These are phyloP conservation scores for Lasiosphaeris hirsuta DNA, from an alignment of 495 filamentous ascomycete genomes.

Conservation along the genomic window DNA sequence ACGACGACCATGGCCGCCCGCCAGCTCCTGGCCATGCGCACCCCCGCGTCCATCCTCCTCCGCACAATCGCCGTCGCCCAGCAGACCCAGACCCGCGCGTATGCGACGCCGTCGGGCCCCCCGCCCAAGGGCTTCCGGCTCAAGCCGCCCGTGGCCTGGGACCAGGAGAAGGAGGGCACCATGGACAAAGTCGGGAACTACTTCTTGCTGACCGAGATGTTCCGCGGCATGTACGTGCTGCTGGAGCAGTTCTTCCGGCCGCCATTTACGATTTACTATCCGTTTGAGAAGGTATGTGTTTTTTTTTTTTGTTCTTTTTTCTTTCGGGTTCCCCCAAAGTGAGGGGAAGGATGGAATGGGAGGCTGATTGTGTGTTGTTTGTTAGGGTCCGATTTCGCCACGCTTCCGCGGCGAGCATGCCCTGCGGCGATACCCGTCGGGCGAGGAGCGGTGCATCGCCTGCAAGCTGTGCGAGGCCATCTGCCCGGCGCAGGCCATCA, in stretches of 20 bases:
- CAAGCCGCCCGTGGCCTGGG: slow-evolving; percentile 62
- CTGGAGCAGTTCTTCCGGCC: slow-evolving; percentile 97
- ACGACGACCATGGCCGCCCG: slow-evolving; percentile 34
- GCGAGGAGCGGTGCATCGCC: slow-evolving; percentile 97
- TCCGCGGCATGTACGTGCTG: slow-evolving; percentile 95
- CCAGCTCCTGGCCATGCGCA: slow-evolving; percentile 29
- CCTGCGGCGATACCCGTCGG: slow-evolving; percentile 89
- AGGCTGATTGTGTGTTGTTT: not conserved
- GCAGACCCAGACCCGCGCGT: slow-evolving; percentile 46
- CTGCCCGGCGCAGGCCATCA: slow-evolving; percentile 95
- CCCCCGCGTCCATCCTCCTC: slow-evolving; percentile 6
- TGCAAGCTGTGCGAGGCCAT: slow-evolving; percentile 99
- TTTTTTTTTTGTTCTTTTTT: too few species aligned
- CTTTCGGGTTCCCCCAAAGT: not conserved
- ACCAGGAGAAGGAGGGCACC: slow-evolving; percentile 64
- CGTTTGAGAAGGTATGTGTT: slow-evolving; percentile 87
- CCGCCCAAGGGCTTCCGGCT: slow-evolving; percentile 76
- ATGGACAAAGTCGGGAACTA: slow-evolving; percentile 84
- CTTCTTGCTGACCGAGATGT: slow-evolving; percentile 92
- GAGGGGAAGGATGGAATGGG: not conserved
- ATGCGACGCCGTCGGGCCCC: slow-evolving; percentile 73
- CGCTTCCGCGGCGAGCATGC: slow-evolving; percentile 98
- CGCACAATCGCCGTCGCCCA: slow-evolving; percentile 23
- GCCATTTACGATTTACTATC: slow-evolving; percentile 98
- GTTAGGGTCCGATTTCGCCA: slow-evolving; percentile 91